These are phyloP conservation scores for Alectoria sarmentosa DNA, from an alignment of 495 filamentous ascomycete species.

Conservation along the genomic window DNA sequence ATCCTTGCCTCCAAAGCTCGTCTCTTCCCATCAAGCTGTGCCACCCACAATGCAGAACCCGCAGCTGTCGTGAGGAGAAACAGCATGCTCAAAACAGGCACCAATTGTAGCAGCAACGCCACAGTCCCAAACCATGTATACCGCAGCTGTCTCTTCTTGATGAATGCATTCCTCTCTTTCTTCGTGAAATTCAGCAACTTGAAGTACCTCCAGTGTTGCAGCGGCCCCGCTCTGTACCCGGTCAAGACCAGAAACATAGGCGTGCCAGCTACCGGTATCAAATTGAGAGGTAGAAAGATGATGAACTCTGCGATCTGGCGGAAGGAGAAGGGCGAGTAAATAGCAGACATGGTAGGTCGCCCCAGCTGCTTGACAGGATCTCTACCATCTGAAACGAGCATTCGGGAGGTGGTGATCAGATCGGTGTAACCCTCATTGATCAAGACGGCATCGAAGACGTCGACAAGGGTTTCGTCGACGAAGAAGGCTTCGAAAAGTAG, in stretches of 20 bases:
- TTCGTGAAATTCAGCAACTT: conserved; percentile 50
- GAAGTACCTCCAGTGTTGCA: conserved; percentile 63
- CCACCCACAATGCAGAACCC: conserved; percentile 57
- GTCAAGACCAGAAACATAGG: conserved; percentile 58
- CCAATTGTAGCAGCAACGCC: conserved; percentile 52
- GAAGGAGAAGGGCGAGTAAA: conserved; percentile 61
- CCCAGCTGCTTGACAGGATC: conserved; percentile 51
- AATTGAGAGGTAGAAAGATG: conserved; percentile 59
- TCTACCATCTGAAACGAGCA: conserved; percentile 46
- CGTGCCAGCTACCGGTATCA: conserved; percentile 55
- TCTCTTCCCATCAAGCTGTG: conserved; percentile 44
- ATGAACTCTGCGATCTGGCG: conserved; percentile 73
- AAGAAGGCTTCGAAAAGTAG: conserved; percentile 62
- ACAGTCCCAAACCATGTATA: conserved; percentile 64
- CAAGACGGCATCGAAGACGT: conserved; percentile 59
- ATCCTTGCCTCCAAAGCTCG: background rate
- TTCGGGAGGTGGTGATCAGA: conserved; percentile 47
- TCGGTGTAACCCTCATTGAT: conserved; percentile 52
- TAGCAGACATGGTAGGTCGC: conserved; percentile 48
- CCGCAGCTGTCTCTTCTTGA: conserved; percentile 44
- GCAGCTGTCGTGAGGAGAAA: conserved; percentile 60
- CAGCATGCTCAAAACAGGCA: conserved; percentile 58
- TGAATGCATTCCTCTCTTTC: conserved; percentile 48
- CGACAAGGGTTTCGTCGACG: conserved; percentile 60
- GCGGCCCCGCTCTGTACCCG: conserved; percentile 56